Base-by-base conservation (phyloP, 176 grass and related monocot species). In the Eremochloa ophiuroides region DNA sequence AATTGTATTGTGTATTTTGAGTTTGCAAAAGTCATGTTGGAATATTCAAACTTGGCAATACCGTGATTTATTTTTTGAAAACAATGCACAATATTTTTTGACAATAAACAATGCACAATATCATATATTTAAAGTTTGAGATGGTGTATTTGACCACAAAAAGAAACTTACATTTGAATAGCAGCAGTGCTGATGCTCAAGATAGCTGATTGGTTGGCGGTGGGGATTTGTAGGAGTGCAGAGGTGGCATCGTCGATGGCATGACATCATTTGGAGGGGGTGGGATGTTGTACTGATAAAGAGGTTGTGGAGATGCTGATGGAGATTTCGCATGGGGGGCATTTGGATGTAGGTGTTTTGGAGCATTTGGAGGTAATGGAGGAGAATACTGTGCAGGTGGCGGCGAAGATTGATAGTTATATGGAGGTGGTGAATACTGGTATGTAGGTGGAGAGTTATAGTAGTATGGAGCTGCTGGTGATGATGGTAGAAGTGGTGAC, bases 391-490 rank as follows among this genome's bases (percentile, higher is more conserved):
- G 78, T 44, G 78, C 42, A 20, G 78, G 47, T 87, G 83, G 89
- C 14, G 76, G 80, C 31, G 31, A 87, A 56, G 65, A 74, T 71
- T 55, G 78, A 39, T 77, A 83, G 74, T 61, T 83, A 59, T 84
- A 81, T 35, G 82, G 78, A 76, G 80, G 72, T 20, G 80, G 84
- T 72, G 74, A 40, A 55, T 86, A 76, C 20, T 71, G 73, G 70
- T 78, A 75, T 48, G 59, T 33, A 46, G 91, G 81, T 33, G 69
- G 87, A 82, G 87, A 82, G 59, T 83, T 79, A 26, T 80, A 72
- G 44, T 87, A n/a, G 0, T 18, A 28, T 22, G 85, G 74, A 37
- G 77, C 59, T 1, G 14, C 16, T 30, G 68, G 30, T 41, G 66
- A 70, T 10, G 69, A 65, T 74, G 86, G 86, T 44, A 83, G 48